Conservation (phyloP, 305 asterid species). For the Rubia tinctorum region DNA sequence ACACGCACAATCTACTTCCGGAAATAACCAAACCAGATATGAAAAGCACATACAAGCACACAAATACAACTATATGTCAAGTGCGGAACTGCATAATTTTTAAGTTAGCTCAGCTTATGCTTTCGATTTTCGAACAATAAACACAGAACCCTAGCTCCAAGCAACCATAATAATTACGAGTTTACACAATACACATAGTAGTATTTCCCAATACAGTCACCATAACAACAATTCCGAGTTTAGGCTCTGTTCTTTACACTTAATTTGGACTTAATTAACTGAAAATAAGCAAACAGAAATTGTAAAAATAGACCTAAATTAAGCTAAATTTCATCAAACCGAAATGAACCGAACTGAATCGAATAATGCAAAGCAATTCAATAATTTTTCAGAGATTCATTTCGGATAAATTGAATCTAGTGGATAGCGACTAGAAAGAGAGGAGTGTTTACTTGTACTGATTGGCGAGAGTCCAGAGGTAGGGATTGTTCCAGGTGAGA, state of each 20-base stretch:
- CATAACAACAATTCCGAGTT: background rate
- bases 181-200: background rate
- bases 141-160: background rate
- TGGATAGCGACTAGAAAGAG: background rate
- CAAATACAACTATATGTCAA: background rate
- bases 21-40: background rate
- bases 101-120: background rate
- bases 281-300: too few species aligned
- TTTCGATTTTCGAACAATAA: background rate
- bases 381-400: background rate
- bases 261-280: background rate
- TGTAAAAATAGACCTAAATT: too few species aligned
- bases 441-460: conserved; percentile 54
- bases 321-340: too few species aligned
- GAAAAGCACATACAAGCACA: background rate
- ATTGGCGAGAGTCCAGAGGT: conserved; percentile 77
- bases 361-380: background rate
- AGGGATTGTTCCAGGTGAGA: conserved; percentile 61
- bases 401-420: background rate
- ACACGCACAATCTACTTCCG: background rate
- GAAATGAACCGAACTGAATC: too few species aligned
- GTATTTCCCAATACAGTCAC: background rate
- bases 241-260: background rate
- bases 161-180: background rate
- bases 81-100: background rate